Conservation (phyloP, 805 yeast genomes). For the Wickerhamomyces queroliae region DNA sequence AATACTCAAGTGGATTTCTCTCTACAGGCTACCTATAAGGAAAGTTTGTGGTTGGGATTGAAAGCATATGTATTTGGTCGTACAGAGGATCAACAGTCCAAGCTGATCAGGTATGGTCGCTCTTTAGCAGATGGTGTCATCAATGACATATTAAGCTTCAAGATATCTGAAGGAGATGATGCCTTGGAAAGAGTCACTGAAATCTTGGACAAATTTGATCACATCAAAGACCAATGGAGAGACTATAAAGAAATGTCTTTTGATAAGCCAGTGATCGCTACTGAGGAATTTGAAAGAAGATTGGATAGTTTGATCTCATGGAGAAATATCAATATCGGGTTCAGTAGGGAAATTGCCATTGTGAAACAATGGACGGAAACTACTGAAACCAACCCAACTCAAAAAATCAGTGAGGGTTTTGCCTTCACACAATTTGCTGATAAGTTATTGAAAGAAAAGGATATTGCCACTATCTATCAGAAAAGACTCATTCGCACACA, state of each 20-base stretch:
- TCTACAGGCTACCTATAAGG: constrained; percentile 51
- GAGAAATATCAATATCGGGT: constrained; percentile 68
- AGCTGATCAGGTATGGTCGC: constrained; percentile 62
- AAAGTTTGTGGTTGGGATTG: constrained; percentile 83
- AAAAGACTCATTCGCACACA: constrained; percentile 62
- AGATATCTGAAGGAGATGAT: constrained; percentile 38
- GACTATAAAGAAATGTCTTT: constrained; percentile 69
- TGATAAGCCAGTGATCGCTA: constrained; percentile 68
- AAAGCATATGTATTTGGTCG: constrained; percentile 79
- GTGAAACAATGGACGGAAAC: constrained; percentile 81
- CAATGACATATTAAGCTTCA: constrained; percentile 62
- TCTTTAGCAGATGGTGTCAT: constrained; percentile 68
- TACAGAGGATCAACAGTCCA: constrained; percentile 70
- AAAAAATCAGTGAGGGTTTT: constrained; percentile 30
- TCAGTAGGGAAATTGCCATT: constrained; percentile 53
- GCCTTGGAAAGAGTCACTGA: constrained; percentile 48
- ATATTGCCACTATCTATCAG: constrained; percentile 64
- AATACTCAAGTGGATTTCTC: constrained; percentile 47
- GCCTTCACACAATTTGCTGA: constrained; percentile 78
- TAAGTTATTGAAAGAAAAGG: constrained; percentile 73
- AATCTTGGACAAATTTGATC: constrained; percentile 55
- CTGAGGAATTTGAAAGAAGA: constrained; percentile 56
- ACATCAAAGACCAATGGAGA: constrained; percentile 73
- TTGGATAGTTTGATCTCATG: constrained; percentile 81
- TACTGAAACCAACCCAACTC: constrained; percentile 62